Base-by-base conservation (phyloP, 2,329 filamentous ascomycete genomes). In the Alternaria ventricosa region DNA sequence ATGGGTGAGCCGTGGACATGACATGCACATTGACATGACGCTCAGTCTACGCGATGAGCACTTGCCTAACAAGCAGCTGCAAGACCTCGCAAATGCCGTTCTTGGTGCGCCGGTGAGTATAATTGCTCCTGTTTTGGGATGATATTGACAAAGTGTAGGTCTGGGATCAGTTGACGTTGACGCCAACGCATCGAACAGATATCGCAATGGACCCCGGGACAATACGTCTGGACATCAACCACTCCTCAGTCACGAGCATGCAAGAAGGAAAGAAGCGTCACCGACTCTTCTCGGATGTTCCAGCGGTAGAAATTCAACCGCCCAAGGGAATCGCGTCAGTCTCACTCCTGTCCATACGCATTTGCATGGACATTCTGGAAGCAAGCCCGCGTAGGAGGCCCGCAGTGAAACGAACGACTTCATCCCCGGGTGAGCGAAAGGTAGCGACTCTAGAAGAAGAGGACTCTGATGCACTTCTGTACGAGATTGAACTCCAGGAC, bases 1-100 rank as follows among this genome's bases (percentile, higher is more conserved):
- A 22, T 83, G 79, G 78, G 71, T 80, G n/a, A 60, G 63, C 22
- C 73, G 76, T 13, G 78, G 73, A 8, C 69, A 72, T 41, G 73
- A 71, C 15, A 73, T 82, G 65, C 71, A 74, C 20, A 63, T 82
- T 12, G 62, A 71, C 4, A 58, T 78, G 12, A 58, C 66, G 15
- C 55, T 78, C 15, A 74, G 73, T 3, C 59, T 73, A 10, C 60
- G 75, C 25, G 72, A 72, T 47, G 71, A 68, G 36, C 71, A 73
- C 8, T 53, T 77, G 36, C 60, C 66, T 27, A n/a, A 60, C 25
- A 30, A 64, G n/a, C 61, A 72, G 28, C 59, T 72, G 30, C 62
- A 64, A 56, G 55, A 59, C 15, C 64, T 81, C 27, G 67, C 63
- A 11, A 46, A 73, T 23, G 66, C 61, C 10, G 69, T 80, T 43